Evolutionary conservation across 768 basidiomycete genomes (phyloP).

Genomic region (Calocybe gangraenosa): DNA sequence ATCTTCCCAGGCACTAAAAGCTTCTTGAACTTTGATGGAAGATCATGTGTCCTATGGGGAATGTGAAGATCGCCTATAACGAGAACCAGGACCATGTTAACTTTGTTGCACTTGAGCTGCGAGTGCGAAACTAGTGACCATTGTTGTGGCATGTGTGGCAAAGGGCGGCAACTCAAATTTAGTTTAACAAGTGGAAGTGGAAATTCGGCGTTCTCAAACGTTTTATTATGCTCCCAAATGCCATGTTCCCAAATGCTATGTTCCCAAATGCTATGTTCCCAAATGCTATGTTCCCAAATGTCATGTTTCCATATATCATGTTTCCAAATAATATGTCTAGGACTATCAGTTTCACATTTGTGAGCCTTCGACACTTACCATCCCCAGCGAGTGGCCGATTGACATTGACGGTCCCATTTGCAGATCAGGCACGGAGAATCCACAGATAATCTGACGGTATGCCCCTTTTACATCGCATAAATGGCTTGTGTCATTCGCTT

Average conservation of each 20-base stretch:
- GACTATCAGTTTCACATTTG: constrained; percentile 38
- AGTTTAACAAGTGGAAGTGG: too few relatives aligned
- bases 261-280: too few relatives aligned
- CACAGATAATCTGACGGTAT: constrained; percentile 67
- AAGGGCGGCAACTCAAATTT: too few relatives aligned
- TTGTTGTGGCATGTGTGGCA: too few relatives aligned
- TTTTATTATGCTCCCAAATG: too few relatives aligned
- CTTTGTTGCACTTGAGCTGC: too few relatives aligned
- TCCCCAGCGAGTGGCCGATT: neutral
- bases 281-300: too few relatives aligned
- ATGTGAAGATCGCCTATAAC: constrained; percentile 98
- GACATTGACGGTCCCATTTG: neutral
- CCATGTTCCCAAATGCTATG: too few relatives aligned
- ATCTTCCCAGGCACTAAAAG: constrained; percentile 95
- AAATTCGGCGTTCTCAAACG: too few relatives aligned
- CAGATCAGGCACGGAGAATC: constrained; percentile 79
- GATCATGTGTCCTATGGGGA: constrained; percentile 83
- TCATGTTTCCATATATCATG: too few relatives aligned
- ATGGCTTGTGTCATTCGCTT: neutral
- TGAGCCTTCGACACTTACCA: constrained; percentile 18
- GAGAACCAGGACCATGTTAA: constrained; percentile 93
- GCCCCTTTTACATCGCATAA: neutral
- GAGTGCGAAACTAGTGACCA: too few relatives aligned
- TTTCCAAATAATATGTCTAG: too few relatives aligned
- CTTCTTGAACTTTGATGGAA: constrained; percentile 96